Conservation (phyloP, 306 rosid species). For the Astragalus membranaceus region DNA sequence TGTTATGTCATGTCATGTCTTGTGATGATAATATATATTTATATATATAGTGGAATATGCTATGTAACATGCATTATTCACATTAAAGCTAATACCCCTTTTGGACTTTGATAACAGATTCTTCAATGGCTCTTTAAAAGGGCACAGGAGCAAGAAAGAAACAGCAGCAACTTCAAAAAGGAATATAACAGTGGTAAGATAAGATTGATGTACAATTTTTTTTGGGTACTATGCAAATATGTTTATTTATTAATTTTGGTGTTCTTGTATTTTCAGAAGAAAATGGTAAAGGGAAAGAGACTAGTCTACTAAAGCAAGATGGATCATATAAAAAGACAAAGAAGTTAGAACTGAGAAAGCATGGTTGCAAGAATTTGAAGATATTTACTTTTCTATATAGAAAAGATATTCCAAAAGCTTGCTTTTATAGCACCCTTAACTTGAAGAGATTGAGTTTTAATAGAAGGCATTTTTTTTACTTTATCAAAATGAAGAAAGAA, state of each 20-base stretch:
- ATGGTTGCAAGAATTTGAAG: constrained; percentile 37
- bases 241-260: neutral
- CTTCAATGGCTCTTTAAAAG: constrained; percentile 51
- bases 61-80: constrained; percentile 29
- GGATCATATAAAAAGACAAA: constrained; percentile 25
- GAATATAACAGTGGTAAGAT: constrained; percentile 45
- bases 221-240: neutral
- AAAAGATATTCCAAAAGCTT: constrained; percentile 45
- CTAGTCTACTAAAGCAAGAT: constrained; percentile 22
- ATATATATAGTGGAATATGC: constrained; percentile 22
- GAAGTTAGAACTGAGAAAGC: constrained; percentile 27
- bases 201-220: constrained; percentile 14
- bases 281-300: constrained; percentile 31
- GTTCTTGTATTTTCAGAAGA: constrained; percentile 32
- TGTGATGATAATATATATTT: neutral
- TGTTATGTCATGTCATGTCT: neutral
- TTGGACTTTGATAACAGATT: constrained; percentile 36
- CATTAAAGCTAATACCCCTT: constrained; percentile 22
- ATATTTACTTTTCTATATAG: constrained; percentile 33
- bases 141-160: constrained; percentile 33
- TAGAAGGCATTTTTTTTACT: constrained; percentile 22
- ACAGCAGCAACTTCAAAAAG: constrained; percentile 28
- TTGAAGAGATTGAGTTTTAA: constrained; percentile 31
- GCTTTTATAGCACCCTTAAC: constrained; percentile 43
- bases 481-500: constrained; percentile 63